A percentile compares a stretch with the other conserved stretches of the same genome.
phyloP scores from a whole-genome alignment of 164 flowering plant species.

The Vitis vinifera region ASM3070453v1 NC_081821.1:2284501-2285000 shows the following conservation, averaged over 20 bases:
- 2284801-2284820: background rate
- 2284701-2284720: too few species aligned
- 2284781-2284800: background rate
- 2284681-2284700: too few species aligned
- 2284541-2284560: too few species aligned
- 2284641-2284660: too few species aligned
- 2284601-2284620: too few species aligned
- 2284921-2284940: conserved; percentile 9
- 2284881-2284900: background rate
- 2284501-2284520: too few species aligned
- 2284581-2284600: too few species aligned
- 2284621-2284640: too few species aligned
- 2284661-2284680: too few species aligned
- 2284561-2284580: too few species aligned
- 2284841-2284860: conserved; percentile 4
- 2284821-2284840: background rate
- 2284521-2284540: too few species aligned
- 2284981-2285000: conserved; percentile 11
- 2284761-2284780: background rate
- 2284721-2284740: too few species aligned
- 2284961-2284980: background rate
- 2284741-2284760: background rate
- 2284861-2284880: conserved; percentile 16
- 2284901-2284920: background rate
- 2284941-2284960: background rate